Conservation (phyloP, 805 yeast species). For the Saturnispora galanensis region DNA sequence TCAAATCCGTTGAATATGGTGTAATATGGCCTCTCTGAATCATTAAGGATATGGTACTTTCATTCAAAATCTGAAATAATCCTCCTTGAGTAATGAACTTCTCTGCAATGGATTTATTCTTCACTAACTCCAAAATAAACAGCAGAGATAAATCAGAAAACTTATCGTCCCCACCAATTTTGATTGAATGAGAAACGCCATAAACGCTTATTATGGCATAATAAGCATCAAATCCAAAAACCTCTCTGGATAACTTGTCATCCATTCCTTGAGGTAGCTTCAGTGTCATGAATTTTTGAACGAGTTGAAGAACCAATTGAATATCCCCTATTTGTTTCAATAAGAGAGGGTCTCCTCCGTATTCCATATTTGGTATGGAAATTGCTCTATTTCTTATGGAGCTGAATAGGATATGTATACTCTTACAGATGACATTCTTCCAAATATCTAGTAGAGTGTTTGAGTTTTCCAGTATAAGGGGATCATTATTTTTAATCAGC, state of each 20-base stretch:
- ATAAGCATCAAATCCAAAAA: conserved; percentile 51
- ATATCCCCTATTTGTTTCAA: conserved; percentile 55
- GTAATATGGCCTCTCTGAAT: conserved; percentile 59
- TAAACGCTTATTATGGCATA: conserved; percentile 54
- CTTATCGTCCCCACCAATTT: conserved; percentile 51
- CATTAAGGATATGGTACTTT: conserved; percentile 59
- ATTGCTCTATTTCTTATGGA: conserved; percentile 50
- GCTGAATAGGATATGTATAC: conserved; percentile 49
- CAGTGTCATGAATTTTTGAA: conserved; percentile 45
- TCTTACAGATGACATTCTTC: conserved; percentile 53
- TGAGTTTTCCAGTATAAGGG: conserved; percentile 36
- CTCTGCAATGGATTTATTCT: conserved; percentile 55
- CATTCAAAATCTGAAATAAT: conserved; percentile 55
- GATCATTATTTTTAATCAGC: conserved; percentile 30
- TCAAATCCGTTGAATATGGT: conserved; percentile 30
- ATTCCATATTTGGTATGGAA: conserved; percentile 29
- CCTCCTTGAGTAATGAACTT: conserved; percentile 49
- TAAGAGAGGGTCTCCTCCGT: conserved; percentile 27
- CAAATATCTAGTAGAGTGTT: conserved; percentile 48
- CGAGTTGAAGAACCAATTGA: conserved; percentile 50
- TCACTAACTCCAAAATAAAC: conserved; percentile 59
- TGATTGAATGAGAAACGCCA: conserved; percentile 54
- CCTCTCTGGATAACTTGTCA: conserved; percentile 38
- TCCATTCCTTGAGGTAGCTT: conserved; percentile 40
- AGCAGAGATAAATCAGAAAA: conserved; percentile 65